Percentiles rank a stretch among this genome's conserved stretches.
Conservation (phyloP, 2,329 filamentous ascomycete genomes). For the Botrytis fabae region DNA sequence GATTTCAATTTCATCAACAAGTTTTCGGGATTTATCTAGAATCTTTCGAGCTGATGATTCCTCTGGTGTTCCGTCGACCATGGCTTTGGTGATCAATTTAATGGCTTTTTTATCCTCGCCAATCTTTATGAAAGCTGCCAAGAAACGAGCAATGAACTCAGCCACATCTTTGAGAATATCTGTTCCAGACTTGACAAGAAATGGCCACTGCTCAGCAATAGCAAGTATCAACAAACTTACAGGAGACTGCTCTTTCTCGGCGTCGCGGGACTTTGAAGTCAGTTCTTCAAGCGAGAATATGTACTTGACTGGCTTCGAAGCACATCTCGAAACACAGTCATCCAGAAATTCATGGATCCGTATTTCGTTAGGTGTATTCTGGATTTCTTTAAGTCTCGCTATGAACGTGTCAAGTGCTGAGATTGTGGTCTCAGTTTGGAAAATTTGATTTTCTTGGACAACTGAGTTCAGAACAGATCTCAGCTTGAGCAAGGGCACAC, state of each 20-base stretch:
- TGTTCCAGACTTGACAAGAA: constrained; percentile 55
- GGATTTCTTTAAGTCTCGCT: constrained; percentile 40
- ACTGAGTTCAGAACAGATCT: constrained; percentile 59
- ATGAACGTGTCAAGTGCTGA: constrained; percentile 52
- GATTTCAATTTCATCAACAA: constrained; percentile 35
- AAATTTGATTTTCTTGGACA: constrained; percentile 64
- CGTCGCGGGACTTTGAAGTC: constrained; percentile 42
- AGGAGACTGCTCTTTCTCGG: constrained; percentile 40
- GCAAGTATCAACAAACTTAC: constrained; percentile 68
- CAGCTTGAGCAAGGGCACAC: constrained; percentile 53
- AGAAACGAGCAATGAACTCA: constrained; percentile 57
- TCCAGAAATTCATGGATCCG: constrained; percentile 72
- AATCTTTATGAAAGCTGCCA: constrained; percentile 54
- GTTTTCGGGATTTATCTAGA: constrained; percentile 33
- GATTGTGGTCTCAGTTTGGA: constrained; percentile 49
- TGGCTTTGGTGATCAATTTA: constrained; percentile 46
- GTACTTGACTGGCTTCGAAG: constrained; percentile 78
- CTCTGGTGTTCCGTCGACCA: constrained; percentile 44
- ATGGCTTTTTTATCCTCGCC: constrained; percentile 53
- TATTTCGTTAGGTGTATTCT: constrained; percentile 42
- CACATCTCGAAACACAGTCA: constrained; percentile 76
- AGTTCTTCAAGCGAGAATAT: constrained; percentile 66
- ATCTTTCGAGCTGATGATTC: constrained; percentile 40
- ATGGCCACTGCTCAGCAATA: constrained; percentile 77
- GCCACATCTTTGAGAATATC: constrained; percentile 51